These are phyloP conservation scores for Penicillium diatomitis DNA, from an alignment of 495 filamentous ascomycete species.

Conservation along the genomic window DNA sequence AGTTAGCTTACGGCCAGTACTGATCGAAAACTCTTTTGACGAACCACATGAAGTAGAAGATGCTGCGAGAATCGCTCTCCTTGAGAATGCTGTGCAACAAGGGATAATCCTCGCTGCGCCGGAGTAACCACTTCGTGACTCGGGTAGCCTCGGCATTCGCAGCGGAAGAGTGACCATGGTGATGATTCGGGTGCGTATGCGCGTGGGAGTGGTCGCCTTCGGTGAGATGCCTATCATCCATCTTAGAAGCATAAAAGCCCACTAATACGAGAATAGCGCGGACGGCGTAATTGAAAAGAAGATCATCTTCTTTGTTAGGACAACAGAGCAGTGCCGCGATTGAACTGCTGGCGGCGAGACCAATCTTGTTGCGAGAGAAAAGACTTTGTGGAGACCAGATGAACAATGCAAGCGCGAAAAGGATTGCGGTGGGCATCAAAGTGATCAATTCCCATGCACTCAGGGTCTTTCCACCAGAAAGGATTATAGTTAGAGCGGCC, in stretches of 20 bases:
- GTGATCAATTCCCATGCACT: slow-evolving; percentile 15
- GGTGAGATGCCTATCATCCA: slow-evolving; percentile 27
- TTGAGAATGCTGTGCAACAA: slow-evolving; percentile 75
- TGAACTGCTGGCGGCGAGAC: slow-evolving; percentile 23
- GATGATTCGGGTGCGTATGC: slow-evolving; percentile 18
- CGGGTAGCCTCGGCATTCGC: slow-evolving; percentile 34
- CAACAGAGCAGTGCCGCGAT: slow-evolving; percentile 28
- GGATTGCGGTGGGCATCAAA: slow-evolving; percentile 15
- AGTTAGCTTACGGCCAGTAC: slow-evolving; percentile 5
- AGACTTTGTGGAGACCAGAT: slow-evolving; percentile 16
- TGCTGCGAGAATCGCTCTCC: slow-evolving; percentile 89
- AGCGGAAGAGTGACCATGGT: slow-evolving; percentile 34
- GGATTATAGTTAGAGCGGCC: slow-evolving; percentile 11
- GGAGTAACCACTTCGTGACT: slow-evolving; percentile 58
- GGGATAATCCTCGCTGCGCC: slow-evolving; percentile 56
- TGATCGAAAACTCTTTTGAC: slow-evolving; percentile 13
- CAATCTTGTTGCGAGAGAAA: slow-evolving; percentile 26
- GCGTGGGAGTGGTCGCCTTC: slow-evolving; percentile 23
- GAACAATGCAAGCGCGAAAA: slow-evolving; percentile 24
- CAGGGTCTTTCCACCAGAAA: slow-evolving; percentile 17
- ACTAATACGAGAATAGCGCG: slow-evolving; percentile 22
- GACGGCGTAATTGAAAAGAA: slow-evolving; percentile 20
- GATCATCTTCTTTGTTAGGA: slow-evolving; percentile 23
- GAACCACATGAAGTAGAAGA: slow-evolving; percentile 94
- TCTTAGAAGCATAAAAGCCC: slow-evolving; percentile 29